A percentile compares a stretch with the other conserved stretches of the same genome.
Conservation (phyloP, 2,329 filamentous ascomycete genomes). For the Sporothrix dimorphospora region DNA sequence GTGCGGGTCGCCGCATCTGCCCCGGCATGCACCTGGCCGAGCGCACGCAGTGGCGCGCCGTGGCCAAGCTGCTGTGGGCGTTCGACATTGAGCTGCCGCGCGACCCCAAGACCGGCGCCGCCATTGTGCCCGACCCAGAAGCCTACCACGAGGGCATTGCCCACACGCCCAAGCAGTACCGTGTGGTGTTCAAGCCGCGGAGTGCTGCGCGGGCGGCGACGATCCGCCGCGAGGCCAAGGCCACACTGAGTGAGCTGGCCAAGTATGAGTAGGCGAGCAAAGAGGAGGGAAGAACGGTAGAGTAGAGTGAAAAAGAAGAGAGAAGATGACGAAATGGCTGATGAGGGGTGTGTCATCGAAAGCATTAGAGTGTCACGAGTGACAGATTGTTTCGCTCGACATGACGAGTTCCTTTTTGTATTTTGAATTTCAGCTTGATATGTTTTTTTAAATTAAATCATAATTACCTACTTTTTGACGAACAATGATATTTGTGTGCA, state of each 20-base stretch:
- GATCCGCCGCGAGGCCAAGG: background rate
- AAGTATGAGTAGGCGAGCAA: background rate
- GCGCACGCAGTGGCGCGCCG: constrained; percentile 50
- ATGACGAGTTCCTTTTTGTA: too few species aligned
- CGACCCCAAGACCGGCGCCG: background rate
- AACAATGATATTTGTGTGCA: too few species aligned
- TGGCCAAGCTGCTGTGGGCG: constrained; percentile 54
- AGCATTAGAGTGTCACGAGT: too few species aligned
- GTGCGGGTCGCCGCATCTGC: constrained; percentile 59
- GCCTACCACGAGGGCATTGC: background rate
- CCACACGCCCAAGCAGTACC: constrained; percentile 2
- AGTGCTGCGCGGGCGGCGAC: background rate
- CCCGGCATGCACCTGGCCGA: constrained; percentile 60
- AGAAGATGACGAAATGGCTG: too few species aligned
- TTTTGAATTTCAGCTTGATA: too few species aligned
- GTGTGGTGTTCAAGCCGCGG: background rate
- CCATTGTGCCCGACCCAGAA: background rate
- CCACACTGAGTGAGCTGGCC: background rate
- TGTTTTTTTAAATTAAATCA: too few species aligned
- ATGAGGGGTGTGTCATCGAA: too few species aligned
- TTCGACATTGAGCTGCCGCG: background rate
- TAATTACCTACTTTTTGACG: too few species aligned
- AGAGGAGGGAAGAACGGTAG: background rate
- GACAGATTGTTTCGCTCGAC: background rate
- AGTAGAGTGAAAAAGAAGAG: background rate